Evolutionary conservation across 768 basidiomycete species (phyloP), one percentile per base, ranked within the genome.

Genomic region (Termitomyces sp.): DNA sequence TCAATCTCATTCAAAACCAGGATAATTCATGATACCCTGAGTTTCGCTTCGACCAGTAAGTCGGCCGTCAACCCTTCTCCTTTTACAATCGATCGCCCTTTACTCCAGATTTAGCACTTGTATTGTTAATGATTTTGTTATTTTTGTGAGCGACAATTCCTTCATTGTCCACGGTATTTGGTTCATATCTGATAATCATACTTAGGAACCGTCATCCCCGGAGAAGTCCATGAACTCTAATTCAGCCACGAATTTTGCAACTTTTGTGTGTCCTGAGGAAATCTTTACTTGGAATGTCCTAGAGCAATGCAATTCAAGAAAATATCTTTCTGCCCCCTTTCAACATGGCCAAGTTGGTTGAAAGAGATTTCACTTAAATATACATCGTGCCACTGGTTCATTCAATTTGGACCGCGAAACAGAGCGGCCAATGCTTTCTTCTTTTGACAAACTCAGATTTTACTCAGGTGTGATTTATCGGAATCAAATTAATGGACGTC

Each of bases 1-100:
- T 51, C 4, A 26, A 52, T 18, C 34, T 46, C 14, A 36, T 44
- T 36, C 24, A 52, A 33, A 36, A 49, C 33, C 18, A 55, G 33
- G 12, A 57, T 36, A 16, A 27, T 7, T 45, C 53, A 32, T 58
- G 56, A 36, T n/a, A 54, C 62, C 26, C 53, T 61, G 57, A 40
- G 52, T n/a, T 30, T 34, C 55, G 26, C 42, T 51, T 4, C 58
- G 47, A 60, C 53, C 26, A 22, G 33, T 33, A n/a, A 37, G 42
- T 48, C 46, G 12, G 33, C 27, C 13, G 33, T 45, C 33, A 36
- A 46, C 36, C 51, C 18, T 55, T 55, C 51, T 46, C 14, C 34
- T 55, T 16, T 18, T 50, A 50, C 22, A 37, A 51, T 30, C 37
- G 13, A 30, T 26, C 16, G 26, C 12, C n/a, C n/a, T 37, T 16